Conservation (phyloP, 257 asterid species). For the Scutellaria galericulata region DNA sequence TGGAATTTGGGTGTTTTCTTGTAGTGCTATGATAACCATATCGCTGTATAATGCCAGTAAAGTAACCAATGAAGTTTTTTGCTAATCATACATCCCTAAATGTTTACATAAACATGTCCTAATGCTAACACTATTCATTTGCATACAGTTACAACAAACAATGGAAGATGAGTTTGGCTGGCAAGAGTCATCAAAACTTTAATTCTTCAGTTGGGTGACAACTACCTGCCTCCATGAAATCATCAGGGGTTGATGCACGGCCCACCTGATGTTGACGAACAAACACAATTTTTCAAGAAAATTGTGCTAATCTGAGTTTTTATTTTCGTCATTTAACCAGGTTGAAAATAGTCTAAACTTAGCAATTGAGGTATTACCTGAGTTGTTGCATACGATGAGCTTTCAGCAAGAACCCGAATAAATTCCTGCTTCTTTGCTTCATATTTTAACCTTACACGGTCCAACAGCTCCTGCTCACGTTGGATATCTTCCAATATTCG, state of each 20-base stretch:
- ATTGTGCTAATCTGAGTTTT: no score
- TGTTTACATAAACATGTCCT: not conserved
- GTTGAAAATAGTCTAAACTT: no score
- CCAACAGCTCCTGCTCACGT: slow-evolving; percentile 63
- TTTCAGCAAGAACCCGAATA: slow-evolving; percentile 54
- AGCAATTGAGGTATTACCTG: slow-evolving; percentile 52
- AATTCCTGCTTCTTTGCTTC: slow-evolving; percentile 72
- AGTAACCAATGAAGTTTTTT: no score
- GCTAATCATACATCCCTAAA: no score
- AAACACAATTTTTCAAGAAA: not conserved
- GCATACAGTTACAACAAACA: slow-evolving; percentile 23
- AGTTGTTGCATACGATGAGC: slow-evolving; percentile 49
- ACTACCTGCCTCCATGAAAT: slow-evolving; percentile 24
- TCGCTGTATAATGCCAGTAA: no score
- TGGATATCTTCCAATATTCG: slow-evolving; percentile 63
- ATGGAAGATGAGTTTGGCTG: slow-evolving; percentile 16
- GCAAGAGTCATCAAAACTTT: slow-evolving; percentile 7
- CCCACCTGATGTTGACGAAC: slow-evolving; percentile 34
- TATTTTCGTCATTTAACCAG: no score
- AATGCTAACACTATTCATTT: slow-evolving; percentile 3
- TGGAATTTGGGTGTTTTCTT: no score
- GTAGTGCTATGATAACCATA: no score
- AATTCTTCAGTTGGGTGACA: not conserved
- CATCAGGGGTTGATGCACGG: slow-evolving; percentile 44
- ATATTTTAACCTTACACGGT: slow-evolving; percentile 52